Conservation (phyloP, 2,329 filamentous ascomycete genomes). For the Monilinia vaccinii-corymbosi region DNA sequence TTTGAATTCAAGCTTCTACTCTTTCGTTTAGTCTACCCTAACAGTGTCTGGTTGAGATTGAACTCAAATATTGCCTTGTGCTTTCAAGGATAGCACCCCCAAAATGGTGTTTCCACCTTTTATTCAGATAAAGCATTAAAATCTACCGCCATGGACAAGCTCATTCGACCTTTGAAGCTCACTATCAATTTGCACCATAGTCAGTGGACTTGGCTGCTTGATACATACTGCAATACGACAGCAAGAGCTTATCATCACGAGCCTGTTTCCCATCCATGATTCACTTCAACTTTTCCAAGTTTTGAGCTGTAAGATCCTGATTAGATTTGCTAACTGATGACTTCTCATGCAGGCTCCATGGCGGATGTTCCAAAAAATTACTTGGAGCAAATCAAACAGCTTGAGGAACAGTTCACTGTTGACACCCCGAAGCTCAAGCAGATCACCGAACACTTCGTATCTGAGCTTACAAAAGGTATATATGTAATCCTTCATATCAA, state of each 20-base stretch:
- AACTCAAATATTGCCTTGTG: background rate
- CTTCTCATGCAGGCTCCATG: slow-evolving; percentile 60
- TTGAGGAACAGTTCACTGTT: slow-evolving; percentile 80
- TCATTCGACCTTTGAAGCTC: background rate
- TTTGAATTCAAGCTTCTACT: background rate
- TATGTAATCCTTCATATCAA: background rate
- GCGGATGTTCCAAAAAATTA: slow-evolving; percentile 83
- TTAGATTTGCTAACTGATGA: slow-evolving; percentile 15
- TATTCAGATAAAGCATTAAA: background rate
- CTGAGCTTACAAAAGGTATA: slow-evolving; percentile 75
- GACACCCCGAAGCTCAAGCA: slow-evolving; percentile 72
- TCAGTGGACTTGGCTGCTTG: background rate
- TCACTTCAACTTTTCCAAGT: background rate
- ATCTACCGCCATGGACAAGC: background rate
- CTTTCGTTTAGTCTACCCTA: background rate
- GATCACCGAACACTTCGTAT: slow-evolving; percentile 82
- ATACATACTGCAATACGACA: background rate
- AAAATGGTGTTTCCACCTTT: background rate
- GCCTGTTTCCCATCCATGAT: background rate
- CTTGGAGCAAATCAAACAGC: slow-evolving; percentile 66
- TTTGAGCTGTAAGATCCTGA: background rate
- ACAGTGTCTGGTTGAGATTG: background rate
- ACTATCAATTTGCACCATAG: background rate
- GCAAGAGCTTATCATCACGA: background rate
- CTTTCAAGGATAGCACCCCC: background rate